Evolutionary conservation across 2,329 filamentous ascomycete species (phyloP).

Genomic region (Madurella mycetomatis): DNA sequence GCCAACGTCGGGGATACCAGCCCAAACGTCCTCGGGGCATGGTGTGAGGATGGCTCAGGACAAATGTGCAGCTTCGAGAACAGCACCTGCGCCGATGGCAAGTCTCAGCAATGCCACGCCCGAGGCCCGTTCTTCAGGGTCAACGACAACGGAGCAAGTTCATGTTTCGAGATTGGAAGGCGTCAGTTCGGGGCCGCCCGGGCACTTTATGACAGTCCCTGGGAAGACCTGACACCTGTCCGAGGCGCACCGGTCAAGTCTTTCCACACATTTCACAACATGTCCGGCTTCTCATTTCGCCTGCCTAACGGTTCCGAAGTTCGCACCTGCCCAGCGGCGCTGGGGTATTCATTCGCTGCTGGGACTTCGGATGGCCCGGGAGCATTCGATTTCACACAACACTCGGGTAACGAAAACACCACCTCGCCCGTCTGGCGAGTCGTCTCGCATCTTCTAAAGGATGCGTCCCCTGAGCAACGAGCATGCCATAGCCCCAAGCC

Average conservation of each 20-base stretch:
- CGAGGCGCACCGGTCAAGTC: conserved; percentile 66
- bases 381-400: conserved; percentile 89
- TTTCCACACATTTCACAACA: conserved; percentile 81
- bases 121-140: conserved; percentile 65
- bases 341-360: conserved; percentile 90
- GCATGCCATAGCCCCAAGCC: conserved; percentile 78
- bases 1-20: conserved; percentile 87
- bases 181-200: conserved; percentile 56
- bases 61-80: conserved; percentile 70
- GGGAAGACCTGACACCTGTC: conserved; percentile 45
- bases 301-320: conserved; percentile 68
- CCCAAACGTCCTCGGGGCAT: conserved; percentile 82
- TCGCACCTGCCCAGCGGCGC: conserved; percentile 75
- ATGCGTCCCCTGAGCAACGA: conserved; percentile 64
- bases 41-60: conserved; percentile 80
- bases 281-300: conserved; percentile 69
- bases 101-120: conserved; percentile 66
- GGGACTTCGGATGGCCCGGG: conserved; percentile 91
- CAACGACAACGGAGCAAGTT: conserved; percentile 67
- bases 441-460: conserved; percentile 67
- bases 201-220: conserved; percentile 49
- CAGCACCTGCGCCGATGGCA: conserved; percentile 73
- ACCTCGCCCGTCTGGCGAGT: conserved; percentile 70
- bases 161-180: conserved; percentile 70
- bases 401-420: conserved; percentile 64